Percentiles rank a stretch among this genome's conserved stretches.
Conservation (phyloP, 768 basidiomycete species). For the Trametes cinnabarina region DNA sequence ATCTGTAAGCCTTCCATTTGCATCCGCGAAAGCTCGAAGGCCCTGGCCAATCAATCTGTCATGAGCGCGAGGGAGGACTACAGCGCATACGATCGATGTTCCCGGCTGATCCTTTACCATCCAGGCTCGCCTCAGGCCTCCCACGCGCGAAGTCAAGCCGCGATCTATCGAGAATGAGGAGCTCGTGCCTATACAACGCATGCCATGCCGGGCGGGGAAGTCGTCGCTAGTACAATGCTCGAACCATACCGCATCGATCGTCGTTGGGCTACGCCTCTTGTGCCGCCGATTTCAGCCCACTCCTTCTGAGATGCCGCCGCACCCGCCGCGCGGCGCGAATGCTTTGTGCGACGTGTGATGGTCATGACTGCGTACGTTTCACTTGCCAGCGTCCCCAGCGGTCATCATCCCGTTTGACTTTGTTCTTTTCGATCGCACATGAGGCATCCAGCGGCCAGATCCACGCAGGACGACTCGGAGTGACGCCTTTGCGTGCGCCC, state of each 20-base stretch:
- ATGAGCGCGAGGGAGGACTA: neutral
- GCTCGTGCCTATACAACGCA: neutral
- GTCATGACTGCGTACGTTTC: neutral
- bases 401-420: neutral
- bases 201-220: slow-evolving; percentile 1
- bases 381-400: neutral
- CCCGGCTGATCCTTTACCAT: neutral
- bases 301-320: neutral
- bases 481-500: neutral
- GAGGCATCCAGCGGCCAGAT: neutral
- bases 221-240: neutral
- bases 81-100: neutral
- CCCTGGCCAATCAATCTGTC: slow-evolving; percentile 16
- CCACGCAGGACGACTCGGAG: neutral
- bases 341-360: neutral
- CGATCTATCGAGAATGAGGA: neutral
- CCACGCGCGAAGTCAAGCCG: neutral
- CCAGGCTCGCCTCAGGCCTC: neutral
- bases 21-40: slow-evolving; percentile 8
- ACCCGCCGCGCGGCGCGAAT: neutral
- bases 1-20: slow-evolving; percentile 6
- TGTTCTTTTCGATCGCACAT: neutral
- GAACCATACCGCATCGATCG: slow-evolving; percentile 1
- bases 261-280: neutral
- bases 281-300: neutral